Evolutionary conservation across 495 filamentous ascomycete genomes (phyloP).

Genomic region (Wilcoxina mikolae): DNA sequence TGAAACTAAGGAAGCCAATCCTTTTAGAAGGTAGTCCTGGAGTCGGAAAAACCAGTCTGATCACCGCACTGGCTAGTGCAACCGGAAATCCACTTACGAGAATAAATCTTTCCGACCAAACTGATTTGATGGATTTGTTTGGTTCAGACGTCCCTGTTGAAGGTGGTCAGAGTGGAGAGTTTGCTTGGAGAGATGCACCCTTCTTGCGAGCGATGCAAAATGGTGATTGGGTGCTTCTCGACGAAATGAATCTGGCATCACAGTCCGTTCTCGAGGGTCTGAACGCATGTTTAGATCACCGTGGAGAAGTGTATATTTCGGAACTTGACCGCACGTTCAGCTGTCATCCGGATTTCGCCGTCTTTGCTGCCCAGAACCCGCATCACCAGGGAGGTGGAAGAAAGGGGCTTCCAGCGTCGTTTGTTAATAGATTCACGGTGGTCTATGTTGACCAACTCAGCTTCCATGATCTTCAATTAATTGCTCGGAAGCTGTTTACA

Average conservation of each 20-base stretch:
- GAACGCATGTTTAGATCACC: constrained; percentile 93
- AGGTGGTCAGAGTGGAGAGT: constrained; percentile 70
- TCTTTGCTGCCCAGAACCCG: constrained; percentile 96
- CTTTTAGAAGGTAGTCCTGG: constrained; percentile 90
- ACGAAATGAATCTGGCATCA: constrained; percentile 98
- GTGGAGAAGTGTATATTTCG: constrained; percentile 87
- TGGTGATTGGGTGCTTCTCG: constrained; percentile 87
- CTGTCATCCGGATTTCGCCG: constrained; percentile 70
- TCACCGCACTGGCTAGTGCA: constrained; percentile 65
- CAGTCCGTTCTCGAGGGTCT: constrained; percentile 94
- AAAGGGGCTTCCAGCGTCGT: constrained; percentile 89
- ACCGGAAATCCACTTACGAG: constrained; percentile 68
- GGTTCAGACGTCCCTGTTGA: constrained; percentile 93
- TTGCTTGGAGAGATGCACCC: constrained; percentile 88
- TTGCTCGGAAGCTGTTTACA: constrained; percentile 65
- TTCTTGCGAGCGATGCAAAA: constrained; percentile 92
- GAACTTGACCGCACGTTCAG: constrained; percentile 89
- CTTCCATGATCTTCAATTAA: constrained; percentile 61
- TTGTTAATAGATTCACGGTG: constrained; percentile 95
- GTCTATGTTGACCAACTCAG: constrained; percentile 87
- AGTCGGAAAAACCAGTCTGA: constrained; percentile 90
- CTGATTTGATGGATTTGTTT: constrained; percentile 92
- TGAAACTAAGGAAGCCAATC: constrained; percentile 79
- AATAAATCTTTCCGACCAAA: constrained; percentile 96
- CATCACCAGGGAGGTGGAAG: constrained; percentile 92